Percentiles rank a stretch among this genome's conserved stretches.
phyloP scores from a whole-genome alignment of 202 grass and related monocot genomes.

The Zoysia matrella region DNA sequence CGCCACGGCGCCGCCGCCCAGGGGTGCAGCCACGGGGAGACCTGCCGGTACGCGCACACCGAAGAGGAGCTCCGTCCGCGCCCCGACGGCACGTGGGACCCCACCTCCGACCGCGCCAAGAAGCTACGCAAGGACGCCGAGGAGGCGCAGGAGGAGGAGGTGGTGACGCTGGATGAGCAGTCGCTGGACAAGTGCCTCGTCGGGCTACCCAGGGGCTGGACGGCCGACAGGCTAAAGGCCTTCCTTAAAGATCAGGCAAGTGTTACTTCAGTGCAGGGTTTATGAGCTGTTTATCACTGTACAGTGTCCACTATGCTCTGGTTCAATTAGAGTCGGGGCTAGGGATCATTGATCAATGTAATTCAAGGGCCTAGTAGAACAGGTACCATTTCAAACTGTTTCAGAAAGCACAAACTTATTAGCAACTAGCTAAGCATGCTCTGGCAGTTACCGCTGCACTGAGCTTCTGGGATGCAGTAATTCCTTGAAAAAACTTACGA shows the following conservation, averaged over 20 bases:
- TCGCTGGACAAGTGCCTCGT: conserved; percentile 84
- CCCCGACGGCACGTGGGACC: conserved; percentile 87
- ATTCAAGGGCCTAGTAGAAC: not conserved
- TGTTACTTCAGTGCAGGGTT: not conserved
- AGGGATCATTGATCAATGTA: not conserved
- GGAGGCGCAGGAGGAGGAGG: conserved; percentile 41
- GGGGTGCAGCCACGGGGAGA: conserved; percentile 77
- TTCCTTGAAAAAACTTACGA: no score
- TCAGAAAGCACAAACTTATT: not conserved
- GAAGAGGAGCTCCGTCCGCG: conserved; percentile 88
- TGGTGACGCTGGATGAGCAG: conserved; percentile 52
- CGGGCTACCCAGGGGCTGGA: conserved; percentile 73
- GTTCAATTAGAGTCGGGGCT: not conserved
- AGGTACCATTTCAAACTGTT: not conserved
- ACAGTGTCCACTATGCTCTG: not conserved
- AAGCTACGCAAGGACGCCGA: conserved; percentile 48
- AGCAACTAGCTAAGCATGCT: not conserved
- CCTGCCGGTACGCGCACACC: conserved; percentile 85
- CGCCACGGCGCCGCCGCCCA: conserved; percentile 45
- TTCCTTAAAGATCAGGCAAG: conserved; percentile 79
- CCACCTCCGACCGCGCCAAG: conserved; percentile 75
- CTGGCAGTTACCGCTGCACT: not conserved
- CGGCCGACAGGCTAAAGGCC: conserved; percentile 56
- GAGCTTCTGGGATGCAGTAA: no score
- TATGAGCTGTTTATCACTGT: not conserved